These are phyloP conservation scores for Colletotrichum theobromicola DNA, from an alignment of 2,329 filamentous ascomycete species.

Conservation along the genomic window DNA sequence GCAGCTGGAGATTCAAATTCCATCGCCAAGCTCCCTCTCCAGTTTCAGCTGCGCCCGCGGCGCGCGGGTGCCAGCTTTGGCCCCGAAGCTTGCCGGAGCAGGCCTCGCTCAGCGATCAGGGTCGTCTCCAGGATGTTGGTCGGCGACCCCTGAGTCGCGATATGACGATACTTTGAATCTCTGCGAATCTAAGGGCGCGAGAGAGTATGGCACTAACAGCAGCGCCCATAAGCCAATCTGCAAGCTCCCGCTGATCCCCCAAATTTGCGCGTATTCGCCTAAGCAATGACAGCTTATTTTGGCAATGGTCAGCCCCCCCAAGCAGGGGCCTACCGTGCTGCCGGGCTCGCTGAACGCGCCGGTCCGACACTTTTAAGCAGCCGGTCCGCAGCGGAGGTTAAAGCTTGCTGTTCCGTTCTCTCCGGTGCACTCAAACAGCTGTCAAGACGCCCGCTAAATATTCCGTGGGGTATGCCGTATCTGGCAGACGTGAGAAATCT, in stretches of 20 bases:
- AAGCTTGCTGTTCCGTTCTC: neutral
- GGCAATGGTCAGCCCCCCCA: neutral
- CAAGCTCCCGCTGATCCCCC: neutral
- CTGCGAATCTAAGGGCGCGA: too few species aligned
- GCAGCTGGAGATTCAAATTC: neutral
- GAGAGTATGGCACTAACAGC: neutral
- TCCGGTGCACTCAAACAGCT: neutral
- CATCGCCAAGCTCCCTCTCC: neutral
- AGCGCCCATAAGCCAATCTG: accelerated
- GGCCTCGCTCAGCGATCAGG: neutral
- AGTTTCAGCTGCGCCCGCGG: neutral
- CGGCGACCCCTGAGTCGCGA: neutral
- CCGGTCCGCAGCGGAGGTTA: neutral
- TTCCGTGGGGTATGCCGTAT: neutral
- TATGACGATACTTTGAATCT: accelerated
- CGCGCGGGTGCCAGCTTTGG: neutral
- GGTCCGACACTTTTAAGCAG: neutral
- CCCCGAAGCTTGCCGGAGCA: neutral
- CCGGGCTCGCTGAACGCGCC: neutral
- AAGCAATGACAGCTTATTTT: neutral
- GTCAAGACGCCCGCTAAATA: neutral
- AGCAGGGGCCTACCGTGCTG: neutral
- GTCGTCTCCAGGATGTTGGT: neutral
- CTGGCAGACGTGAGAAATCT: accelerated
- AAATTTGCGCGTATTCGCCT: neutral